Base-by-base conservation (phyloP, 495 filamentous ascomycete species). In the Trichoderma gamsii region DNA sequence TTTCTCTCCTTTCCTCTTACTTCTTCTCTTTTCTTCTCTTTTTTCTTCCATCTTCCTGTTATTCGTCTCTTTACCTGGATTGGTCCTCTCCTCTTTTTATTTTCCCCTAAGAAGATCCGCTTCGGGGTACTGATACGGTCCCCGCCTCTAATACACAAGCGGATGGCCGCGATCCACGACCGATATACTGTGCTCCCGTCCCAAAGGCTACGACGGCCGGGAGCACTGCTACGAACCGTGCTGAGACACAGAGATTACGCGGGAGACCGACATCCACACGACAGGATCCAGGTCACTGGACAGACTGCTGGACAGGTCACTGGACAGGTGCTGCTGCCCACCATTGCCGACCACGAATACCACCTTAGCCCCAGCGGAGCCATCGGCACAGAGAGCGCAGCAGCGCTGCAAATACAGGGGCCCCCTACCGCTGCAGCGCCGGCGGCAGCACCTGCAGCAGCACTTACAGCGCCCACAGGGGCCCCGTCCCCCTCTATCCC, bases 101-200 rank as follows among this genome's bases (percentile, higher is more conserved):
- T 6, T 52, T 5, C n/a, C 49, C n/a, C 35, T 5, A 2, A 38
- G 35, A 38, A 3, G 35, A 38, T 38, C 35, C 35, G 35, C 35
- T 38, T 38, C 35, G 35, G 35, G 35, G 35, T 38, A 38, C 35
- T 38, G 8, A 38, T 9, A 46, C 43, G 3, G 43, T 46, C 18
- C 43, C 43, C 12, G 13, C 43, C 43, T 46, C 43, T 46, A 16
- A 15, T 46, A 15, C 43, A 23, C 21, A 52, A 61, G 56, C 56
- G 23, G 56, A 61, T 61, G 56, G 56, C 56, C 56, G 56, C 56
- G 25, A 32, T 61, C 56, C 56, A 61, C 56, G 56, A 61, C 56
- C 56, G 56, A 32, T 61, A 61, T 25, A 32, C 56, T 61, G 56
- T 61, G 56, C 56, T 61, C 23, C 56, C 56, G 56, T 21, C 56